Evolutionary conservation across 305 asterid species (phyloP), one percentile per base, ranked within the genome.

Genomic region (Fraxinus nigra): DNA sequence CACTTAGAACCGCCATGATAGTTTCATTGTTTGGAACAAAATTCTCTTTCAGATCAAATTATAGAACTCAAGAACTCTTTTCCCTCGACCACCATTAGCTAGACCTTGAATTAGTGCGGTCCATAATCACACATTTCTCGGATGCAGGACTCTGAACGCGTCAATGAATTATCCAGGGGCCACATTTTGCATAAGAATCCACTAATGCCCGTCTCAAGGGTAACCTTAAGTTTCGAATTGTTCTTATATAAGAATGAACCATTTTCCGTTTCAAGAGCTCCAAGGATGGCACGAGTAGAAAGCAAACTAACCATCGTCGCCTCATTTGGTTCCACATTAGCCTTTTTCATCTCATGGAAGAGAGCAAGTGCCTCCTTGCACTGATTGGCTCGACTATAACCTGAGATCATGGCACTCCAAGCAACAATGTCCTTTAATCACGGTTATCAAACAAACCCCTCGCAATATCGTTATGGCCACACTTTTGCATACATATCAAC

Each of bases 21-120:
- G 91, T 88, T 35, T 79, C 91, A 48, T 90, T 83, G 48, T 88
- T 86, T 28, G 92, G 91, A 28, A 46, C 11, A 4, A 88, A 6
- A 26, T 82, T 61, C 34, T 85, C 87, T 82, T 48, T 78, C 54
- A 72, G 83, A 88, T 88, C 84, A 43, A 61, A 7, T 83, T 78
- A 81, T 78, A 86, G 82, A 75, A 86, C 65, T 69, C 48, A 1
- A 86, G 85, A 40, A 90, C 88, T 22, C 9, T 48, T 59, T 54
- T 63, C 0, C 90, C 90, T 75, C 72, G 79, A 6, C 92, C 90
- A 3, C 87, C 84, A 75, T 87, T 85, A 67, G 90, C 90, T 26
- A 90, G 90, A 65, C 90, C 90, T 84, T 86, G 91, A 74, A 88
- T 86, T 18, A 90, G 69, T 3, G 85, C 89, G 7, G 88, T 90